A percentile compares a stretch with the other conserved stretches of the same genome.
These are phyloP conservation scores for Vigna trinervia DNA, from an alignment of 306 rosid genomes.

Conservation along the genomic window DNA sequence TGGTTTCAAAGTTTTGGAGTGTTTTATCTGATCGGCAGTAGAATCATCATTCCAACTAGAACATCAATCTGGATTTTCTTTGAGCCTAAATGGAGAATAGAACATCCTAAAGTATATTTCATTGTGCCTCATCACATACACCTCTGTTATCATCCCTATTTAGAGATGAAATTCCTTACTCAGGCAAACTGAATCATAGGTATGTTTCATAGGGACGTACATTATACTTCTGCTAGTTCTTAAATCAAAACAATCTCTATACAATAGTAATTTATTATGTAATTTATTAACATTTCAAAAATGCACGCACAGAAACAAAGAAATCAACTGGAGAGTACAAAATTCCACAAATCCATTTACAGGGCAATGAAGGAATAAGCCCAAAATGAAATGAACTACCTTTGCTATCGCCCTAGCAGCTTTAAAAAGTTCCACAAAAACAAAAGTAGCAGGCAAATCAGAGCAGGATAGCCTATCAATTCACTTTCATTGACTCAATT, in stretches of 20 bases:
- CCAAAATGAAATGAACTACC: slow-evolving; percentile 11
- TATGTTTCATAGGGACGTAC: neutral
- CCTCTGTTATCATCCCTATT: slow-evolving; percentile 25
- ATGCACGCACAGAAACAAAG: neutral
- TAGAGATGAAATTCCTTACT: neutral
- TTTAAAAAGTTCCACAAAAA: slow-evolving; percentile 7
- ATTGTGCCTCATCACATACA: neutral
- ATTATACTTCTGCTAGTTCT: neutral
- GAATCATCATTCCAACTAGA: slow-evolving; percentile 35
- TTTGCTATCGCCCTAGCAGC: slow-evolving; percentile 10
- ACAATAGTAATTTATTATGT: neutral
- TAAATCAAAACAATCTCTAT: slow-evolving; percentile 2
- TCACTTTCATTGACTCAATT: slow-evolving; percentile 5
- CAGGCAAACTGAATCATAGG: slow-evolving; percentile 16
- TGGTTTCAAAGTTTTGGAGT: too few relatives aligned
- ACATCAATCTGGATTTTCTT: neutral
- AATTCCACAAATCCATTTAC: neutral
- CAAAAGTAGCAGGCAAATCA: slow-evolving; percentile 20
- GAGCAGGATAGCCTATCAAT: slow-evolving; percentile 3
- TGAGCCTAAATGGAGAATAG: neutral
- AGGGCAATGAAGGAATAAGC: neutral
- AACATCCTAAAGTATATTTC: neutral
- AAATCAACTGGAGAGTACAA: slow-evolving; percentile 18
- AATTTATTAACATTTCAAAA: neutral
- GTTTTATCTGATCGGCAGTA: neutral